Evolutionary conservation across 345 rosid species (phyloP), one percentile per base, ranked within the genome.

Genomic region (Arabidopsis suecica): DNA sequence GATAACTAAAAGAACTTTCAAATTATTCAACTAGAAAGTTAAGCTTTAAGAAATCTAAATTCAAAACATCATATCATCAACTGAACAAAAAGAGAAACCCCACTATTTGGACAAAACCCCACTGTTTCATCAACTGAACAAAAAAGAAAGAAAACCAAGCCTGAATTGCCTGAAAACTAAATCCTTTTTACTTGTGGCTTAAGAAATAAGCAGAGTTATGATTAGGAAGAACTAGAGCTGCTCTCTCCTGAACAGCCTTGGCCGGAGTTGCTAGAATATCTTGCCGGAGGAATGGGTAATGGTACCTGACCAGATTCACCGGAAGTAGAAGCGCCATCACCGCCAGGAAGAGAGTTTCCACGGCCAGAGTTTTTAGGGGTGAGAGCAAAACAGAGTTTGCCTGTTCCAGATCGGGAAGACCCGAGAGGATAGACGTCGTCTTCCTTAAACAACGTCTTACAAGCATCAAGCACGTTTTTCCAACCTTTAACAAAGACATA

Each of bases 331-430:
- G 62, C 23, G 10, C 10, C 4, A n/a, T 30, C 38, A 5, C 60
- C 0, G 22, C 18, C 18, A 16, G 18, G 18, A 16, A 16, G 18
- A 16, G 18, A 16, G 18, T 16, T 16, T 16, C 18, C 38, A 0
- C n/a, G 38, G 11, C 61, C 22, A n/a, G 41, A 48, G 7, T 1
- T 48, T 48, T 5, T 49, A 54, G 71, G 59, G 4, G 44, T 32
- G 1, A 5, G 23, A 14, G 57, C 70, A 11, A 73, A 44, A 54
- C 70, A 51, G 6, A 73, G 71, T 9, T 54, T 64, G 0, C 56
- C 64, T 5, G 9, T 4, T 32, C 48, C 64, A 54, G 18, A 42
- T 44, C 77, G 77, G 12, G 64, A 73, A n/a, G 71, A 73, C 77
- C 71, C 64, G 30, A 73, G 50, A 2, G 9, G 20, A 64, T 3